phyloP scores from a whole-genome alignment of 2,329 filamentous ascomycete species.

The Penicillium vulpinum region DNA sequence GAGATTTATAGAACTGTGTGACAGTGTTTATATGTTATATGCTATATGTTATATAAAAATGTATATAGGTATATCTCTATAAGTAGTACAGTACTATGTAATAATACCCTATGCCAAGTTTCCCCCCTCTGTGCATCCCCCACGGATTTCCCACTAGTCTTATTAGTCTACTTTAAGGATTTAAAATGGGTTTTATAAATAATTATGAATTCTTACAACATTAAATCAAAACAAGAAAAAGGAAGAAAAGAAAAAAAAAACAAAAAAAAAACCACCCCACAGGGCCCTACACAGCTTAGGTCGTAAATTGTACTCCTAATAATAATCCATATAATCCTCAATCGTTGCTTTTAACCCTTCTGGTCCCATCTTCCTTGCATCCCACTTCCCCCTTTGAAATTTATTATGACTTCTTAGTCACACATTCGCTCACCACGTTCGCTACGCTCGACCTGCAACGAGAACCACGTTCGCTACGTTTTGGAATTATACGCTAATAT shows the following conservation, averaged over 20 bases:
- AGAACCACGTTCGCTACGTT: conserved; percentile 44
- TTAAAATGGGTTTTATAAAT: background rate
- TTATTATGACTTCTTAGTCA: conserved; percentile 35
- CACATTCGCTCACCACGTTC: conserved; percentile 41
- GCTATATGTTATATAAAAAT: no score
- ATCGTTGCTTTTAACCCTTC: conserved; percentile 30
- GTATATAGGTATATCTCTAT: background rate
- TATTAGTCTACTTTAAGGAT: background rate
- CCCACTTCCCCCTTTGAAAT: conserved; percentile 16
- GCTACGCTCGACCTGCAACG: conserved; percentile 40
- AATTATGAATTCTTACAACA: background rate
- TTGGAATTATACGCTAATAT: conserved; percentile 22
- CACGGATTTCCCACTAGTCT: conserved; percentile 30
- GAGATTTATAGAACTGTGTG: conserved; percentile 16
- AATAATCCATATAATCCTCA: conserved; percentile 26
- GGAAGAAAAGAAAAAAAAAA: conserved; percentile 10
- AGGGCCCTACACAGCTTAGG: conserved; percentile 26
- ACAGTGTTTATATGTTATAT: no score
- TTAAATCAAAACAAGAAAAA: no score
- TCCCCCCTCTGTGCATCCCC: conserved; percentile 24
- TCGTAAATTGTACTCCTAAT: conserved; percentile 28
- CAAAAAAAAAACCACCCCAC: conserved; percentile 17
- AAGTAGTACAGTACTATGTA: no score
- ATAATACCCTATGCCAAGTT: conserved; percentile 14
- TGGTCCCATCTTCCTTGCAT: conserved; percentile 24